Evolutionary conservation across 345 rosid species (phyloP).

Genomic region (Cochlearia excelsa): DNA sequence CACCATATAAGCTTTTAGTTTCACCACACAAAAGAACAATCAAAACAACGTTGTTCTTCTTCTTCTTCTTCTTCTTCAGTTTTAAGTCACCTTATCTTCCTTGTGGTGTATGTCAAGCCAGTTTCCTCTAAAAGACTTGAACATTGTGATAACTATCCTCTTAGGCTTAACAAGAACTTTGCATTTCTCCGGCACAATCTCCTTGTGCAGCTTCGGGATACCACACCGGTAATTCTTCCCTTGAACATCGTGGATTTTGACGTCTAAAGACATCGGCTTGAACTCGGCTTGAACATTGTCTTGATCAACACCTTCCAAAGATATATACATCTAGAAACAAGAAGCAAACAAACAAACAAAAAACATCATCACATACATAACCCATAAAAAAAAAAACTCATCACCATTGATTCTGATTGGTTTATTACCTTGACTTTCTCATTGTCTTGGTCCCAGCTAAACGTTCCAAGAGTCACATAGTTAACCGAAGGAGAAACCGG

Average conservation of each 20-base stretch:
- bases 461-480: slow-evolving; percentile 63
- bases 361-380: not conserved
- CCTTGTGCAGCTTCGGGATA: slow-evolving; percentile 66
- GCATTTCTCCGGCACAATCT: slow-evolving; percentile 76
- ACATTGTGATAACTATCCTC: slow-evolving; percentile 59
- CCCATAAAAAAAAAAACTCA: not conserved
- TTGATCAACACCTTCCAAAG: slow-evolving; percentile 72
- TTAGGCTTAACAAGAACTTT: slow-evolving; percentile 72
- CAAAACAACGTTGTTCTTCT: not conserved
- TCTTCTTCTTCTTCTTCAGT: slow-evolving; percentile 1
- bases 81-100: slow-evolving; percentile 73
- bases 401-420: not conserved
- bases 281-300: slow-evolving; percentile 72
- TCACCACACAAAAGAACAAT: not conserved
- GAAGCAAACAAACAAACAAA: not conserved
- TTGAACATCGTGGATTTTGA: slow-evolving; percentile 71
- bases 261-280: slow-evolving; percentile 57
- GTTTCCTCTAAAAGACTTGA: slow-evolving; percentile 75
- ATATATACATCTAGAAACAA: slow-evolving; percentile 55
- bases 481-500: slow-evolving; percentile 36
- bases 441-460: slow-evolving; percentile 97
- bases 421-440: slow-evolving; percentile 85
- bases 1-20: no score
- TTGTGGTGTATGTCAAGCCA: slow-evolving; percentile 87
- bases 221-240: slow-evolving; percentile 82